phyloP scores from a whole-genome alignment of 441 rosid species.

The Mallotus repandus region DNA sequence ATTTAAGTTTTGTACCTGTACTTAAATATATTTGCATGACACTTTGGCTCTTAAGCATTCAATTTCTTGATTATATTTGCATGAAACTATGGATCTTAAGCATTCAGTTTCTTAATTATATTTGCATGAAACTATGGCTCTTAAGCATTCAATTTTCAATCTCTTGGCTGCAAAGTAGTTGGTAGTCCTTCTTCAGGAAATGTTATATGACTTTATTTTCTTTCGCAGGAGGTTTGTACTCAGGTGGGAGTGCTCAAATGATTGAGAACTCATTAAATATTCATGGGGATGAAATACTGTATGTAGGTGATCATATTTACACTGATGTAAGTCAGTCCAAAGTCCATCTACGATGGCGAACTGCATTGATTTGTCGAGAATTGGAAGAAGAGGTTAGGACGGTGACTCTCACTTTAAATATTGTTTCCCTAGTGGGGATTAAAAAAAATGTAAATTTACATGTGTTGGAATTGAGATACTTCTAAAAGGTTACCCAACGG shows the following conservation, averaged over 20 bases:
- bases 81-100: neutral
- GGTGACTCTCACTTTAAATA: neutral
- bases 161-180: neutral
- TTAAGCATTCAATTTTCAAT: neutral
- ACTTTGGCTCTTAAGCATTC: neutral
- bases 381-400: constrained; percentile 82
- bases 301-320: constrained; percentile 96
- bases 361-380: constrained; percentile 95
- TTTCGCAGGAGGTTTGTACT: constrained; percentile 77
- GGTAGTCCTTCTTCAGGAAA: neutral
- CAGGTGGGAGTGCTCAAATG: constrained; percentile 99
- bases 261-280: constrained; percentile 78
- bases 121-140: no score
- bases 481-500: neutral
- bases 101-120: neutral
- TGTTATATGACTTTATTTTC: constrained; percentile 19
- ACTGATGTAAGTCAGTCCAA: constrained; percentile 96
- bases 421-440: neutral
- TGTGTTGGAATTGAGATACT: neutral
- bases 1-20: constrained; percentile 25
- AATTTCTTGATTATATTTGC: no score
- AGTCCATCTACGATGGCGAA: constrained; percentile 94
- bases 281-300: constrained; percentile 92
- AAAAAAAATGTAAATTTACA: neutral
- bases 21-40: neutral